Conservation (phyloP, 2,329 filamentous ascomycete species). For the Laburnicola sp. region DNA sequence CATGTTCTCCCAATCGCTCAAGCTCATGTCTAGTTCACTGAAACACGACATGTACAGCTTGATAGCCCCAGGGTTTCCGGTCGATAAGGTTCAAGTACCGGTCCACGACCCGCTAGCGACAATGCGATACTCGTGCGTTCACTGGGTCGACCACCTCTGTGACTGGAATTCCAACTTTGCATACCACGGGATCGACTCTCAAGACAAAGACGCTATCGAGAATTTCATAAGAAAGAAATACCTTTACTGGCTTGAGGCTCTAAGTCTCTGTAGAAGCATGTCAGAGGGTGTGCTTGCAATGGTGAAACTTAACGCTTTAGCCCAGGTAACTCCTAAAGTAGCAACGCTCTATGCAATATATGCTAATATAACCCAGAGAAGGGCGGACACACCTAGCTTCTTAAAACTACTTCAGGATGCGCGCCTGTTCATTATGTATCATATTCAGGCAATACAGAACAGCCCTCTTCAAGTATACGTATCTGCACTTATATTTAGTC, state of each 20-base stretch:
- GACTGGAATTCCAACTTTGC: conserved; percentile 7
- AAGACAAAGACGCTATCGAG: conserved; percentile 4
- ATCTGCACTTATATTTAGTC: conserved; percentile 23
- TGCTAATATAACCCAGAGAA: too few species aligned
- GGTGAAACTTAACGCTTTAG: conserved; percentile 5
- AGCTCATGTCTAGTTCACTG: conserved; percentile 20
- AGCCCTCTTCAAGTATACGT: conserved; percentile 19
- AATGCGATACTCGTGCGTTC: conserved; percentile 30
- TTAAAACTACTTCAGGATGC: too few species aligned
- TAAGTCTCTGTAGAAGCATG: conserved; percentile 17
- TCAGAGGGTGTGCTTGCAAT: conserved; percentile 15
- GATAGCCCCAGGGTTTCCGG: conserved; percentile 15
- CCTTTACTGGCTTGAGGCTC: conserved; percentile 19
- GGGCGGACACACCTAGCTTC: too few species aligned
- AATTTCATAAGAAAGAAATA: conserved; percentile 6
- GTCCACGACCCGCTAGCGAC: conserved; percentile 25
- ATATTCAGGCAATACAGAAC: conserved; percentile 7
- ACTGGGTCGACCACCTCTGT: conserved; percentile 38
- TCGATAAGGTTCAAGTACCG: conserved; percentile 20
- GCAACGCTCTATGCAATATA: conserved; percentile 11
- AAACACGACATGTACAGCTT: conserved; percentile 27
- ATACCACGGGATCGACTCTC: neutral
- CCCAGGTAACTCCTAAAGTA: conserved; percentile 7
- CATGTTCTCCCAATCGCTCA: conserved; percentile 37
- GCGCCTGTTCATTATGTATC: conserved; percentile 6